Conservation (phyloP, 441 rosid genomes). For the Geranium incanum region DNA sequence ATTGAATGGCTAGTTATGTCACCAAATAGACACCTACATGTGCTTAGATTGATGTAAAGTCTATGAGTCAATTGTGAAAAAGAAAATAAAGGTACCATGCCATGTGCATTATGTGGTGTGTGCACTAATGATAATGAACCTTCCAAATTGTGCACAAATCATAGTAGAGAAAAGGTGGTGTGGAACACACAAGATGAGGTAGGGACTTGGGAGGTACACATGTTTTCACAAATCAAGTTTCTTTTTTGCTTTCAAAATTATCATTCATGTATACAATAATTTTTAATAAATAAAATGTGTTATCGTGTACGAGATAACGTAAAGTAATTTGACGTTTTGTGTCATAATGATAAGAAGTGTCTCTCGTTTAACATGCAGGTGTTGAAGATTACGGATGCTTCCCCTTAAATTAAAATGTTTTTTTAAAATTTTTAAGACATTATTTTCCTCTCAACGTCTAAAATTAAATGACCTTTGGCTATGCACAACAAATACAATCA, state of each 20-base stretch:
- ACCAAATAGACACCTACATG: neutral
- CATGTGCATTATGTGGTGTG: neutral
- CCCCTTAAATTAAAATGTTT: too few species aligned
- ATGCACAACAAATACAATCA: too few species aligned
- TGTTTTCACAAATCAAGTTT: neutral
- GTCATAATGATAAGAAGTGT: too few species aligned
- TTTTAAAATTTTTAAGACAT: too few species aligned
- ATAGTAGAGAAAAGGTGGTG: neutral
- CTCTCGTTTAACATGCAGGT: too few species aligned
- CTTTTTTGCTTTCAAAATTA: neutral
- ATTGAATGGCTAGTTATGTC: neutral
- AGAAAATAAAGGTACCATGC: neutral
- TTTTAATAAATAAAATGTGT: too few species aligned
- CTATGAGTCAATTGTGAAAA: neutral
- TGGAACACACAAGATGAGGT: constrained; percentile 3
- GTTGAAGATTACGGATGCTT: too few species aligned
- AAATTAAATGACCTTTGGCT: too few species aligned
- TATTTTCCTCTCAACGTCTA: too few species aligned
- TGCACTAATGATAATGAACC: neutral
- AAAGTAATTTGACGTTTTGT: too few species aligned
- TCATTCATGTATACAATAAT: neutral
- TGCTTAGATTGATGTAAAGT: neutral
- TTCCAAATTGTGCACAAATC: neutral
- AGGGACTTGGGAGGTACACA: neutral
- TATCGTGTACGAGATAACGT: too few species aligned